Evolutionary conservation across 225 moss, liverwort and hornwort genomes (phyloP), one percentile per base, ranked within the genome.

Genomic region (Bryum argenteum): DNA sequence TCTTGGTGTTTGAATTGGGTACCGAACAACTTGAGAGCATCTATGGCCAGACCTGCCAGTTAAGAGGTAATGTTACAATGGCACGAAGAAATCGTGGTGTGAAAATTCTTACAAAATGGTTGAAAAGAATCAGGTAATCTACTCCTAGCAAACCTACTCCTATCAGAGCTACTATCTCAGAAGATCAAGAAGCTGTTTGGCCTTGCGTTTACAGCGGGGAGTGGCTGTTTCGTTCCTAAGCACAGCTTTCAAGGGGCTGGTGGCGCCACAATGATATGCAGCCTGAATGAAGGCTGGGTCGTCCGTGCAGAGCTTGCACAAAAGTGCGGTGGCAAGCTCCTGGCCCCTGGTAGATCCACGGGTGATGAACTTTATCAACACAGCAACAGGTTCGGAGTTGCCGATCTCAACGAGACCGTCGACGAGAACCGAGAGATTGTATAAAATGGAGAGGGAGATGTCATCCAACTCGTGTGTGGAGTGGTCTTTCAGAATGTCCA

Each of bases 121-220:
- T 9, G 15, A 66, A 51, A 63, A 17, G 41, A 23, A 57, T 12
- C 69, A 67, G 52, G 24, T 68, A 51, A 50, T 33, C 33, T 33
- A 33, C n/a, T n/a, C 51, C 51, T 43, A 28, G 9, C 19, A 8
- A 58, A 14, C 26, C 42, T 61, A 14, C 19, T 60, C 58, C 45
- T 37, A 17, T 16, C 15, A 18, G 15, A 41, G 65, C 58, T 84
- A 33, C 33, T 2, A 77, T 54, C 24, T 55, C 69, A 83, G 42
- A 69, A 83, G 65, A 13, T 48, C 38, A 15, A 73, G 48, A 57
- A 83, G 69, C 19, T 65, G 69, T 12, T 18, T 42, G 18, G 79
- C 79, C 69, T 83, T 83, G n/a, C 79, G 76, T 76, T 65, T 79
- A 41, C 72, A 72, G 33, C 79, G 79, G 9, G 65, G 18, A 2